These are phyloP conservation scores for Kodamaea lidongshanica DNA, from an alignment of 805 yeast genomes.

Conservation along the genomic window DNA sequence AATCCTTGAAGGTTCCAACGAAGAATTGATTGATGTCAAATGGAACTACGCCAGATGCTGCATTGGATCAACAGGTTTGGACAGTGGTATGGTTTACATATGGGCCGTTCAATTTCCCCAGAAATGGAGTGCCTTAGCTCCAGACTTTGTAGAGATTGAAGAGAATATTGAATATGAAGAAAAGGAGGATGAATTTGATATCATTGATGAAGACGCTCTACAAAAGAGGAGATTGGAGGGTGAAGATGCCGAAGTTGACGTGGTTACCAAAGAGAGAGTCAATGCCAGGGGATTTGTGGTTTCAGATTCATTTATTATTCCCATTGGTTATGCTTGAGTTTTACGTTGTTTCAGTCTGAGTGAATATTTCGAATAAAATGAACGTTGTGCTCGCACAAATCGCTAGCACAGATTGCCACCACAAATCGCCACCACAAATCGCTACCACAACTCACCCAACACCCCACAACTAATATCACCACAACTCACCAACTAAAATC, in stretches of 20 bases:
- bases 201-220: conserved; percentile 60
- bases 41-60: conserved; percentile 77
- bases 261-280: conserved; percentile 51
- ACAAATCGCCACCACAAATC: too few relatives aligned
- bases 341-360: too few relatives aligned
- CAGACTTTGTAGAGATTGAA: conserved; percentile 91
- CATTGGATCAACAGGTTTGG: conserved; percentile 79
- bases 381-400: too few relatives aligned
- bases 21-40: conserved; percentile 77
- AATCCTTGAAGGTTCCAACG: conserved; percentile 85
- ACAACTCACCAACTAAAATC: too few relatives aligned
- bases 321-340: conserved; percentile 32
- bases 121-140: conserved; percentile 94
- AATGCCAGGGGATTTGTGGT: conserved; percentile 68
- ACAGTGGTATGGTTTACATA: conserved; percentile 71
- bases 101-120: conserved; percentile 85
- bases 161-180: conserved; percentile 86
- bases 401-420: too few relatives aligned
- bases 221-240: conserved; percentile 58
- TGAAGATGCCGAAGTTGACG: conserved; percentile 59
- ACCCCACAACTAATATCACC: too few relatives aligned
- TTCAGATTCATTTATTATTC: conserved; percentile 55
- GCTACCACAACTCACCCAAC: too few relatives aligned
- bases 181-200: conserved; percentile 86
- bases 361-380: too few relatives aligned